phyloP scores from a whole-genome alignment of 1,284 basidiomycete species.

The Boletus semigastroideus region DNA sequence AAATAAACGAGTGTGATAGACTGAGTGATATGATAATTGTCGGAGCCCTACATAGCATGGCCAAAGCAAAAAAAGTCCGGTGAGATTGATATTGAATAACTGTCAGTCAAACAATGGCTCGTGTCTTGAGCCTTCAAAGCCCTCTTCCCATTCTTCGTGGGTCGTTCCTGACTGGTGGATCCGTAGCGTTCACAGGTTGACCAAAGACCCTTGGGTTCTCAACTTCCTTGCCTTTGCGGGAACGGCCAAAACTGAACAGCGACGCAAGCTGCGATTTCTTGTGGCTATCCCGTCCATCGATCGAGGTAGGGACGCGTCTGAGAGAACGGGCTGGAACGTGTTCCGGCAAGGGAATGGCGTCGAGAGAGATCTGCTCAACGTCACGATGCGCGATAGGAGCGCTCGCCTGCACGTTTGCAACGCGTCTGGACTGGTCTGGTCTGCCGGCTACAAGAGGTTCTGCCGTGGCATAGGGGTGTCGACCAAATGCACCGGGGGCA shows the following conservation, averaged over 20 bases:
- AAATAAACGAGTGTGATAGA: no score
- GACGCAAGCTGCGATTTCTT: slow-evolving; percentile 7
- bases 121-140: background rate
- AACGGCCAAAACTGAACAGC: slow-evolving; percentile 10
- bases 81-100: no score
- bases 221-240: slow-evolving; percentile 3
- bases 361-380: slow-evolving; percentile 5
- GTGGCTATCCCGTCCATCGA: slow-evolving; percentile 6
- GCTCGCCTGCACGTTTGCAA: no score
- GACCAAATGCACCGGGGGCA: no score
- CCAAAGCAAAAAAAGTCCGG: no score
- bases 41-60: no score
- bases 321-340: slow-evolving; percentile 2
- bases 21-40: no score
- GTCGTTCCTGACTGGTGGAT: slow-evolving; percentile 11
- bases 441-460: background rate
- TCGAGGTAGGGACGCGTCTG: slow-evolving; percentile 6
- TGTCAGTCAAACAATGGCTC: background rate
- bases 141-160: slow-evolving; percentile 10
- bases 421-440: background rate
- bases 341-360: slow-evolving; percentile 12
- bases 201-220: slow-evolving; percentile 9
- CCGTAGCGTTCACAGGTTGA: slow-evolving; percentile 5
- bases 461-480: no score
- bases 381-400: background rate